These are phyloP conservation scores for Onygenales sp. DNA, from an alignment of 2,329 filamentous ascomycete genomes.

Conservation along the genomic window DNA sequence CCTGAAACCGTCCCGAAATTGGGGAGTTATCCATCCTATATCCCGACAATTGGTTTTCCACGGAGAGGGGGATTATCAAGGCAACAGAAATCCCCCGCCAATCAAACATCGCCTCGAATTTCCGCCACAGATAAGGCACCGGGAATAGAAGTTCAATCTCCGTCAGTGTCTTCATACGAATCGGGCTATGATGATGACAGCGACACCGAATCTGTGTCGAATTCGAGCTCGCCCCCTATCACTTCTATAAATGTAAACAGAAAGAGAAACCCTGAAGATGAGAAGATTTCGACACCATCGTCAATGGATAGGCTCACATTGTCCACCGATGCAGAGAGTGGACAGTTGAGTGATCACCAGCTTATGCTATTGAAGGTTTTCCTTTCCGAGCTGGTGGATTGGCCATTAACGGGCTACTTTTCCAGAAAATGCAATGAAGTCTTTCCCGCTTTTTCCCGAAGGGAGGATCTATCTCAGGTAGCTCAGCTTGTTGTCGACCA, in stretches of 20 bases:
- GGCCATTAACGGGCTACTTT: slow-evolving; percentile 31
- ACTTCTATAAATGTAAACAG: slow-evolving; percentile 20
- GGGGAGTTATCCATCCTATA: slow-evolving; percentile 15
- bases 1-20: slow-evolving; percentile 1
- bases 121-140: not conserved
- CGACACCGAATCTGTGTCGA: slow-evolving; percentile 12
- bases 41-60: slow-evolving; percentile 32
- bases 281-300: slow-evolving; percentile 20
- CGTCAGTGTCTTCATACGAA: slow-evolving; percentile 20
- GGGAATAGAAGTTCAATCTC: slow-evolving; percentile 4
- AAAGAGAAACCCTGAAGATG: slow-evolving; percentile 26
- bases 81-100: not conserved
- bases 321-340: slow-evolving; percentile 13
- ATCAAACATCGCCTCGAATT: not conserved
- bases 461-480: slow-evolving; percentile 28
- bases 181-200: slow-evolving; percentile 11
- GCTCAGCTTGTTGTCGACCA: slow-evolving; percentile 35
- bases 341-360: slow-evolving; percentile 19
- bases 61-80: slow-evolving; percentile 11
- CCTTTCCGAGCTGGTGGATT: slow-evolving; percentile 30
- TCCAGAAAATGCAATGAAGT: slow-evolving; percentile 23
- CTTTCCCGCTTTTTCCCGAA: slow-evolving; percentile 23
- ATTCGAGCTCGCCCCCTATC: slow-evolving; percentile 12
- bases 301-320: slow-evolving; percentile 19
- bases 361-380: slow-evolving; percentile 29